Evolutionary conservation across 306 rosid genomes (phyloP), one percentile per base, ranked within the genome.

Genomic region (Lathyrus tuberosus): DNA sequence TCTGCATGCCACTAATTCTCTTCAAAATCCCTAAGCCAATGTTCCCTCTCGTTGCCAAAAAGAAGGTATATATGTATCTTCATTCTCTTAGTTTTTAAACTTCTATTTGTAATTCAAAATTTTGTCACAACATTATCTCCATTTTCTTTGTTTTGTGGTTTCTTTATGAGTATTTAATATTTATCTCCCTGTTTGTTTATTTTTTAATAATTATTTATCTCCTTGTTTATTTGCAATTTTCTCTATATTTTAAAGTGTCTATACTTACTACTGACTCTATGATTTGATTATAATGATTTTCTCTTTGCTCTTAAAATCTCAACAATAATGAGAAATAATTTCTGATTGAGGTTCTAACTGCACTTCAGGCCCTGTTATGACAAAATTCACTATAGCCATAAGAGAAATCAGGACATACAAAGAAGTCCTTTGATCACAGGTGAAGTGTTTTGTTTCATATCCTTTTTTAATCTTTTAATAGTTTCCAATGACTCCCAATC

Each of bases 391-490:
- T 10, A 95, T 95, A 60, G 99, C 99, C 13, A 74, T 95, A 66
- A 87, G 99, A 86, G 99, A 95, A 87, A 95, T 95, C 31, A 97
- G 99, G 76, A 95, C 99, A 53, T 95, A 95, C 87, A 95, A 95
- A 82, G 99, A 95, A 83, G 99, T 95, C 52, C 97, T 95, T 76
- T 95, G 99, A 11, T 95, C 99, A 65, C 97, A 95, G 99, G 99
- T 95, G 75, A 73, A 18, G 24, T 41, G 33, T 75, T 75, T 46
- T 63, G 54, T 49, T 64, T 15, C 12, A 43, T 58, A 52, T 79
- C 11, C 59, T 72, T 62, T 62, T 42, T 67, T 79, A 9, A 41
- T 65, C 8, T 38, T 40, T 71, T 26, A 33, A 15, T 59, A 20
- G 40, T 70, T 64, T 66, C 61, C 15, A 15, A 58, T 31, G 28